These are phyloP conservation scores for Aspergillus cavernicola DNA, from an alignment of 495 filamentous ascomycete species.

Conservation along the genomic window DNA sequence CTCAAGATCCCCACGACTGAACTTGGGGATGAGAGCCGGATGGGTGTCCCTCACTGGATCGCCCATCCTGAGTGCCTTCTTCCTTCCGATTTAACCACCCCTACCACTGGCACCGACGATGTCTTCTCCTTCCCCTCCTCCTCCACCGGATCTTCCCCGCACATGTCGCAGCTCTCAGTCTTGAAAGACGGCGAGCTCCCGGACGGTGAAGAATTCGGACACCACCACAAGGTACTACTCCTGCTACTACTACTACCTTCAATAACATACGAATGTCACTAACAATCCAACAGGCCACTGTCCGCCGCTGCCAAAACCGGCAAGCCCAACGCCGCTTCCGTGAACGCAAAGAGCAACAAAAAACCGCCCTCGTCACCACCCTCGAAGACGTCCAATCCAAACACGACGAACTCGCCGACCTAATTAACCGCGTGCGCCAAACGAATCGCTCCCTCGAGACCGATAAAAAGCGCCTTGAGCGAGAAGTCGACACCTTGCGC, in stretches of 20 bases:
- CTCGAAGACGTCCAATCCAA: background rate
- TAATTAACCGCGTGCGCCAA: background rate
- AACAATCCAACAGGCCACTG: background rate
- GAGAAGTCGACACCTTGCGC: background rate
- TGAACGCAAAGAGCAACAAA: background rate
- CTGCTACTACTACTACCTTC: too few species aligned
- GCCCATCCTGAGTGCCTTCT: too few species aligned
- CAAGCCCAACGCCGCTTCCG: slow-evolving; percentile 2
- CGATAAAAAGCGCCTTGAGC: background rate
- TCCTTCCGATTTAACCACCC: background rate
- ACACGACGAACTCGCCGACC: background rate
- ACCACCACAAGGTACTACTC: too few species aligned
- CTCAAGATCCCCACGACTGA: too few species aligned
- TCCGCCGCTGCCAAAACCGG: background rate
- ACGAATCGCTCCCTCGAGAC: background rate
- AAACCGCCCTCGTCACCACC: background rate
- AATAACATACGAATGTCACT: background rate
- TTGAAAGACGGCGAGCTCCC: too few species aligned
- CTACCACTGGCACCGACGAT: background rate
- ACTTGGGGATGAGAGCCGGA: too few species aligned
- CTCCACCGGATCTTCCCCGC: background rate
- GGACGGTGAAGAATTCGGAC: too few species aligned
- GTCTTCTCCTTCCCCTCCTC: background rate
- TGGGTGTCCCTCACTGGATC: too few species aligned
- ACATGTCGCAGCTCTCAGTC: too few species aligned